Evolutionary conservation across 2,329 filamentous ascomycete genomes (phyloP).

Genomic region (Tolypocladium capitatum): DNA sequence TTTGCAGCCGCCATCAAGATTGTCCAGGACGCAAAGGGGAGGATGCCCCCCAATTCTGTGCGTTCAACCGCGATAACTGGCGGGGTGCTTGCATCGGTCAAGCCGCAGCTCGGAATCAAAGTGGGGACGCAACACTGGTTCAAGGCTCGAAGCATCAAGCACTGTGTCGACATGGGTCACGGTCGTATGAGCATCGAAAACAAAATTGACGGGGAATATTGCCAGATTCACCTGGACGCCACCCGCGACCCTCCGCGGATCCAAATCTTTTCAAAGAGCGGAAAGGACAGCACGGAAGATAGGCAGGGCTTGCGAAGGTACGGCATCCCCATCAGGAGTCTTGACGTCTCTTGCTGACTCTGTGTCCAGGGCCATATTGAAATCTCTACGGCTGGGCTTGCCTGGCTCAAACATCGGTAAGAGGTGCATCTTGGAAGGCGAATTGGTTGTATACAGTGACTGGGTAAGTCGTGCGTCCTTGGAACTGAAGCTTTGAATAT

Average conservation of each 20-base stretch:
- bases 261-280: constrained; percentile 83
- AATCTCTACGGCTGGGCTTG: constrained; percentile 49
- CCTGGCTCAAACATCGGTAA: constrained; percentile 43
- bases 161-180: constrained; percentile 54
- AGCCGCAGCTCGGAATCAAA: constrained; percentile 46
- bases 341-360: constrained; percentile 4
- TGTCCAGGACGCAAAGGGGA: constrained; percentile 24
- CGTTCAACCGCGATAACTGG: constrained; percentile 4
- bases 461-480: constrained; percentile 20
- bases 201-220: constrained; percentile 84
- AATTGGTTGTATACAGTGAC: constrained; percentile 67
- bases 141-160: constrained; percentile 58
- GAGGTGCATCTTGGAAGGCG: constrained; percentile 70
- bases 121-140: constrained; percentile 51
- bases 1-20: constrained; percentile 47
- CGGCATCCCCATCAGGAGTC: constrained; percentile 4
- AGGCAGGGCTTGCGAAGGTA: constrained; percentile 45
- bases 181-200: constrained; percentile 59
- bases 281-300: constrained; percentile 75
- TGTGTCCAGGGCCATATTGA: constrained; percentile 37
- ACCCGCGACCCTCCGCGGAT: constrained; percentile 40
- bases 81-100: constrained; percentile 21
- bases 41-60: constrained; percentile 8
- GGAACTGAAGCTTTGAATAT: constrained; percentile 3
- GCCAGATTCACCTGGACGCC: constrained; percentile 71